Conservation (phyloP, 345 rosid species). For the Mallotus nudiflorus region DNA sequence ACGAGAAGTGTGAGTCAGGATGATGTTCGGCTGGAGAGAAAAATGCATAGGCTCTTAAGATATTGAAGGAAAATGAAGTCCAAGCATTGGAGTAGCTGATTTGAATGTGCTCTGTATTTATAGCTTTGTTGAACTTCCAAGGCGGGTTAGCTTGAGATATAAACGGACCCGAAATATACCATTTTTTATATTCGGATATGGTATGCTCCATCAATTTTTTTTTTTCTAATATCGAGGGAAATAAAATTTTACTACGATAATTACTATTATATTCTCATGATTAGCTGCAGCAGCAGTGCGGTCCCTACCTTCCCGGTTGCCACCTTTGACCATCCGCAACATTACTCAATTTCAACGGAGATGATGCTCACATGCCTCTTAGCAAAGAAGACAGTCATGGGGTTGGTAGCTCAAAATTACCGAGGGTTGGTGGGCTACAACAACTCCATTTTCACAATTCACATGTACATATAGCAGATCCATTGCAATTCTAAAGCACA, state of each 20-base stretch:
- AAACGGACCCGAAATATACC: too few relatives aligned
- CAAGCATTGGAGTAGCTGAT: too few relatives aligned
- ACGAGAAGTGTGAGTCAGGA: neutral
- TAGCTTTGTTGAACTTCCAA: too few relatives aligned
- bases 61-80: neutral
- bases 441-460: neutral
- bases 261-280: neutral
- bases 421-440: neutral
- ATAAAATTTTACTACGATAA: too few relatives aligned
- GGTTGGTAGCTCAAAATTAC: slow-evolving; percentile 6
- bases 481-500: neutral
- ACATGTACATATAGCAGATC: neutral
- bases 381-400: neutral
- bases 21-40: slow-evolving; percentile 7
- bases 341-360: neutral
- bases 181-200: too few relatives aligned
- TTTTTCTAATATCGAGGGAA: too few relatives aligned
- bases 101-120: too few relatives aligned
- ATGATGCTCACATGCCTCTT: neutral
- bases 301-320: neutral
- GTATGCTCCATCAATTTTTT: too few relatives aligned
- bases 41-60: neutral
- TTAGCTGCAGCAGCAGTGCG: neutral
- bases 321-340: neutral
- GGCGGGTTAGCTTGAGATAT: too few relatives aligned